Evolutionary conservation across 2,329 filamentous ascomycete species (phyloP), one percentile per base, ranked within the genome.

Genomic region (Leptographium lundbergii): DNA sequence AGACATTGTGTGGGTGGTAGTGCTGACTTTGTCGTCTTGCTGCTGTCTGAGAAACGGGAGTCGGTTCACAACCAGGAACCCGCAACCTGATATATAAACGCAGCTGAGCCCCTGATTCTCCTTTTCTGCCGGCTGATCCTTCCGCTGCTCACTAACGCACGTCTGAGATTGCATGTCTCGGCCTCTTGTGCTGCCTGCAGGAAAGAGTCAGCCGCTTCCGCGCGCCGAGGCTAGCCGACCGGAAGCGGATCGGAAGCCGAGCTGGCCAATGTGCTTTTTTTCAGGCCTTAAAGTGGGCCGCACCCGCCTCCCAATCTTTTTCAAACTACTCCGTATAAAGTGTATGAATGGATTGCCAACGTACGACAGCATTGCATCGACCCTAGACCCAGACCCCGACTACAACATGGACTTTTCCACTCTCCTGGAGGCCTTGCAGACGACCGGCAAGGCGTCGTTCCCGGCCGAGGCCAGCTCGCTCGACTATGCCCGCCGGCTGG

Each of bases 401-500:
- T 10, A 42, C 54, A 58, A 2, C 10, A 59, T 55, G 57, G 57
- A 48, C 39, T 54, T 58, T 56, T 25, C 39, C 11, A 50, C 39
- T 1, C 54, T 34, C 1, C 6, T 34, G 1, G 27, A n/a, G 19
- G 29, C 54, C 1, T 14, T 56, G 17, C 39, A 56, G 54, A 34
- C 54, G 11, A 48, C 54, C 56, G 65, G 69, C 51, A 63, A 69
- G 9, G 69, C 74, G 56, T 68, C 71, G 34, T 82, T 82, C 62
- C 74, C 79, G n/a, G 57, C 69, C 3, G 70, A 79, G 39, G 76
- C 78, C 59, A 74, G 71, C 59, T 73, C 75, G 0, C 62, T 75
- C 6, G 74, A 75, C 6, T 82, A 76, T 68, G 80, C 81, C 2
- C 69, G 68, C 61, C 64, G 72, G 29, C 74, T 88, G 6, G 86